phyloP scores from a whole-genome alignment of 2,329 filamentous ascomycete genomes.

The Fusarium sp. region DNA sequence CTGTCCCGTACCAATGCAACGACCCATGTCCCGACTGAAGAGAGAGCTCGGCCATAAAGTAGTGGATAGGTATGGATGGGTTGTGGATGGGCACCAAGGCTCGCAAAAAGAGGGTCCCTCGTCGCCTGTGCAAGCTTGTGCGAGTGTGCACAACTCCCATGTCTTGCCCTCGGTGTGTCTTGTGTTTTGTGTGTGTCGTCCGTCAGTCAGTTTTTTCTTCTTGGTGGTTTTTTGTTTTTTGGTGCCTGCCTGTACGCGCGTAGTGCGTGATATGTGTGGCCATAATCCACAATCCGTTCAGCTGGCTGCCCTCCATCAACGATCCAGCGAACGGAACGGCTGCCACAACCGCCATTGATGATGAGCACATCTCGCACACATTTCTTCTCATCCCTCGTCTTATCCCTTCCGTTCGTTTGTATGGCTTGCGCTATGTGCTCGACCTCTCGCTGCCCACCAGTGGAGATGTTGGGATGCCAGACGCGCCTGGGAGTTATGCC shows the following conservation, averaged over 20 bases:
- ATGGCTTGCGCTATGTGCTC: conserved; percentile 23
- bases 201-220: conserved; percentile 11
- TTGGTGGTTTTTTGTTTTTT: conserved; percentile 11
- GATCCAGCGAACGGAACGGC: conserved; percentile 27
- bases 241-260: conserved; percentile 26
- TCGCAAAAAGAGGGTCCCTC: conserved; percentile 19
- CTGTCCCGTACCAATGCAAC: conserved; percentile 35
- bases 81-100: conserved; percentile 22
- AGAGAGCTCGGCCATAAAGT: conserved; percentile 43
- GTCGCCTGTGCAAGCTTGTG: conserved; percentile 36
- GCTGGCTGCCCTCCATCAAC: conserved; percentile 3
- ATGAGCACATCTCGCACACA: conserved; percentile 33
- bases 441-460: conserved; percentile 24
- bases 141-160: conserved; percentile 33
- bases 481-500: conserved; percentile 41
- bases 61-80: conserved; percentile 39
- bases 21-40: conserved; percentile 44
- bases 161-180: conserved; percentile 19
- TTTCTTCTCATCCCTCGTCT: conserved; percentile 32
- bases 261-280: conserved; percentile 28
- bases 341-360: conserved; percentile 31
- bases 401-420: conserved; percentile 35
- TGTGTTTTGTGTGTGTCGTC: conserved; percentile 16
- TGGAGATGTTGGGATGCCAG: conserved; percentile 36
- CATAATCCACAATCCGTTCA: conserved; percentile 17